A percentile compares a stretch with the other conserved stretches of the same genome.
phyloP scores from a whole-genome alignment of 768 basidiomycete species.

The Crucibulum laeve region DNA sequence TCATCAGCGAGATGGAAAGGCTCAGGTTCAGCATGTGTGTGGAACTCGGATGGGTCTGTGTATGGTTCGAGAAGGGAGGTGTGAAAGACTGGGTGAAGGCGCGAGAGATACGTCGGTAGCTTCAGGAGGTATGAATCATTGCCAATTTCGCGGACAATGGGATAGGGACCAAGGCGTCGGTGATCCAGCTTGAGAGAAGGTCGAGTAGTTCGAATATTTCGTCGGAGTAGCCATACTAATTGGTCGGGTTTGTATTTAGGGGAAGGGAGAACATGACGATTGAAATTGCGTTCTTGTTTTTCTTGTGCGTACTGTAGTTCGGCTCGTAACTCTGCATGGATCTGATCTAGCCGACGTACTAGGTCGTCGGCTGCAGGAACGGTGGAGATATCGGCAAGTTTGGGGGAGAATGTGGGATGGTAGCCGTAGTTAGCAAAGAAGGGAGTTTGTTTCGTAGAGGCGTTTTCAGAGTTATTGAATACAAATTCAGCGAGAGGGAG shows the following conservation, averaged over 20 bases:
- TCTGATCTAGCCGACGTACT: conserved; percentile 17
- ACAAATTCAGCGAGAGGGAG: conserved; percentile 36
- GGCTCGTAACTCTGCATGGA: conserved; percentile 27
- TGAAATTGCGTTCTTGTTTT: conserved; percentile 19
- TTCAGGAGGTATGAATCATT: conserved; percentile 20
- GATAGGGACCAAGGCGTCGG: conserved; percentile 11
- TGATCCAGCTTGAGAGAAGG: conserved; percentile 35
- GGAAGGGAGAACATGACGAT: conserved; percentile 16
- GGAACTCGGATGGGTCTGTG: conserved; percentile 25
- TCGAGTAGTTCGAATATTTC: conserved; percentile 35
- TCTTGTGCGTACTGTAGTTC: conserved; percentile 25
- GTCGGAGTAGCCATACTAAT: conserved; percentile 30
- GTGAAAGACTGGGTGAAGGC: conserved; percentile 36
- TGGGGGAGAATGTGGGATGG: conserved; percentile 25
- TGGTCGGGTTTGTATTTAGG: conserved; percentile 26
- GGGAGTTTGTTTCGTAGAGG: conserved; percentile 28
- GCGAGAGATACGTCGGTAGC: conserved; percentile 25
- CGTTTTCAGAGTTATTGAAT: conserved; percentile 30
- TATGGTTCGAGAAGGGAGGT: conserved; percentile 30
- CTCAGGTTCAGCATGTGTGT: conserved; percentile 16
- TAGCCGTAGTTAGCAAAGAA: conserved; percentile 30
- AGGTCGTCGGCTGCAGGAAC: conserved; percentile 28
- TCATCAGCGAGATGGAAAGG: conserved; percentile 15
- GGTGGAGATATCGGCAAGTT: conserved; percentile 18
- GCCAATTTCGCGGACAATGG: conserved; percentile 11